Evolutionary conservation across 192 early-diverging fungal species (phyloP).

Genomic region (Piromyces sp.): DNA sequence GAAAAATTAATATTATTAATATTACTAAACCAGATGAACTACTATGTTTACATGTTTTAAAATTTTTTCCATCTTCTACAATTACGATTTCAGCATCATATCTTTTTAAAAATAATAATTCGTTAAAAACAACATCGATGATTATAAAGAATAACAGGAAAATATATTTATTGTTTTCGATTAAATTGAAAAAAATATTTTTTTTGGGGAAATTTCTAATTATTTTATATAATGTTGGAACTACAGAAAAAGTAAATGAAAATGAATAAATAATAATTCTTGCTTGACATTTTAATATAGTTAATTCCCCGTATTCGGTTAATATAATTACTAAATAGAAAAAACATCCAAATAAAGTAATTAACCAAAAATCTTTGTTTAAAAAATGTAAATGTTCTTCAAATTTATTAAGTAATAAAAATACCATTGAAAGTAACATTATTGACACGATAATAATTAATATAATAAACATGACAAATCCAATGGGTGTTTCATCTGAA

Average conservation of each 20-base stretch:
- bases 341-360: no score
- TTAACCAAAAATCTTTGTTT: no score
- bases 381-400: neutral
- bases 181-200: neutral
- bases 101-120: neutral
- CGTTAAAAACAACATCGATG: neutral
- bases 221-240: neutral
- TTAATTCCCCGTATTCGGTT: neutral
- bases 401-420: neutral
- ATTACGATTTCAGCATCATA: neutral
- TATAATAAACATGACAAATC: neutral
- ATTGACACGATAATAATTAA: neutral
- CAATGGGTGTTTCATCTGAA: neutral
- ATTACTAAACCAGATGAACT: neutral
- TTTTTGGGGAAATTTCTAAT: neutral
- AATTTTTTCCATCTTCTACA: neutral
- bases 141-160: neutral
- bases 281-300: neutral
- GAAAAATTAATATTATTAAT: neutral
- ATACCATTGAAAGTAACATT: neutral
- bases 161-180: neutral
- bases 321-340: neutral
- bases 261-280: neutral
- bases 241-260: neutral
- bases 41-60: neutral